Conservation (phyloP, 2,329 filamentous ascomycete species). For the Stagonosporopsis tanaceti region DNA sequence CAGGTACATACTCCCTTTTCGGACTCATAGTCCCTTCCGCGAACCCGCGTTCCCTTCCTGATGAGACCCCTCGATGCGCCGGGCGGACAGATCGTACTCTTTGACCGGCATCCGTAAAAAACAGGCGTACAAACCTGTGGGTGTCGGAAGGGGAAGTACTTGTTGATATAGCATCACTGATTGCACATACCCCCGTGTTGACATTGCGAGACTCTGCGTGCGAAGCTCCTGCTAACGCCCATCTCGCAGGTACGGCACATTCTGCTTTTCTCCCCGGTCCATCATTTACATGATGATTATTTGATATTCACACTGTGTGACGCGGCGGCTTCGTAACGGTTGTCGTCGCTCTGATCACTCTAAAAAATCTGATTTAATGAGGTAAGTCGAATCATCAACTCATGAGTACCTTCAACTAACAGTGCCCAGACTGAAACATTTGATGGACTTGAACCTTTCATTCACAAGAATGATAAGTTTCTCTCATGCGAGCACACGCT, state of each 20-base stretch:
- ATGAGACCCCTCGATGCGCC: conserved; percentile 71
- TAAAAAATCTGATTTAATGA: conserved; percentile 79
- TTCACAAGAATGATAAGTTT: conserved; percentile 19
- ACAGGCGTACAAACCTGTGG: conserved; percentile 71
- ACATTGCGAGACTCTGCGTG: conserved; percentile 7
- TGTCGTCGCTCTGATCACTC: conserved; percentile 63
- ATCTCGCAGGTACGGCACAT: conserved; percentile 44
- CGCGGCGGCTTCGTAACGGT: conserved; percentile 59
- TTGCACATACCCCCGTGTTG: conserved; percentile 35
- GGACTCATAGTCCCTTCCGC: conserved; percentile 18
- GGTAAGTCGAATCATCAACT: conserved; percentile 49
- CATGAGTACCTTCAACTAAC: conserved; percentile 31
- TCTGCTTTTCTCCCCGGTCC: conserved; percentile 49
- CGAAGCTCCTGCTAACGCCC: conserved; percentile 24
- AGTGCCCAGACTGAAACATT: conserved; percentile 44
- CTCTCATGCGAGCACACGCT: conserved; percentile 28
- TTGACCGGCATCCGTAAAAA: conserved; percentile 60
- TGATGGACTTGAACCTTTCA: conserved; percentile 43
- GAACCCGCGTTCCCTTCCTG: conserved; percentile 52
- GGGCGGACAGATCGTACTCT: conserved; percentile 71
- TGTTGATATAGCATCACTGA: conserved; percentile 77
- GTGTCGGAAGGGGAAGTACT: conserved; percentile 62
- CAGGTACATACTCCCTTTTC: conserved; percentile 43
- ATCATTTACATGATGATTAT: conserved; percentile 66
- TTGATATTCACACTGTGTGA: conserved; percentile 76